A percentile compares a stretch with the other conserved stretches of the same genome.
Conservation (phyloP, 768 basidiomycete genomes). For the Neoboletus subvelutipes region DNA sequence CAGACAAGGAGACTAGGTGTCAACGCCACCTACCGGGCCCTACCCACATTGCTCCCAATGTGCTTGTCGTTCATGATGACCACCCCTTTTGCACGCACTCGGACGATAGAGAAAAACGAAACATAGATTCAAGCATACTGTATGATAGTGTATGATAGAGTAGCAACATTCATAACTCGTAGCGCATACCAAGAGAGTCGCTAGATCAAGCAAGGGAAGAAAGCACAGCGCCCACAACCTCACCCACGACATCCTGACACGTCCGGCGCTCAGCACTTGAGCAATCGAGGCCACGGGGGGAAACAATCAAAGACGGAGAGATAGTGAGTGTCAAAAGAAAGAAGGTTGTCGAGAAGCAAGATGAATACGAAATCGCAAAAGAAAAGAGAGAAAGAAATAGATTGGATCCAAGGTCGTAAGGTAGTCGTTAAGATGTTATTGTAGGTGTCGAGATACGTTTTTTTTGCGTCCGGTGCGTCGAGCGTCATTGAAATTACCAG, state of each 20-base stretch:
- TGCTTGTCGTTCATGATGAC: too few species aligned
- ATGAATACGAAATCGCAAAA: constrained; percentile 28
- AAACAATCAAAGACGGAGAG: background rate
- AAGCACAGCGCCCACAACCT: background rate
- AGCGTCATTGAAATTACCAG: background rate
- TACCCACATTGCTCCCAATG: too few species aligned
- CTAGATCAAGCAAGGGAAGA: background rate
- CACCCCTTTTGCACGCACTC: background rate
- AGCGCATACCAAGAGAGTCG: background rate
- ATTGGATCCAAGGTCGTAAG: constrained; percentile 14
- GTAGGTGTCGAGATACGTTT: background rate
- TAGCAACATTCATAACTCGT: constrained; percentile 2
- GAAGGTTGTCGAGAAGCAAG: background rate
- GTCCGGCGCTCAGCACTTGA: background rate
- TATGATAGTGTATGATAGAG: constrained; percentile 13
- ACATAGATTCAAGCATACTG: constrained; percentile 24
- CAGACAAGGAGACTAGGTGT: background rate
- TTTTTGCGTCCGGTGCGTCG: background rate
- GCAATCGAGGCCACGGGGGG: background rate
- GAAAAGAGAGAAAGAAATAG: background rate
- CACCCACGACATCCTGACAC: background rate
- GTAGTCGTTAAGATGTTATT: constrained; percentile 23
- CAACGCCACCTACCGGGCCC: too few species aligned
- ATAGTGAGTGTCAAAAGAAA: background rate
- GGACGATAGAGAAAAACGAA: background rate